These are phyloP conservation scores for Aureobasidium sp. DNA, from an alignment of 2,329 filamentous ascomycete species.

Conservation along the genomic window DNA sequence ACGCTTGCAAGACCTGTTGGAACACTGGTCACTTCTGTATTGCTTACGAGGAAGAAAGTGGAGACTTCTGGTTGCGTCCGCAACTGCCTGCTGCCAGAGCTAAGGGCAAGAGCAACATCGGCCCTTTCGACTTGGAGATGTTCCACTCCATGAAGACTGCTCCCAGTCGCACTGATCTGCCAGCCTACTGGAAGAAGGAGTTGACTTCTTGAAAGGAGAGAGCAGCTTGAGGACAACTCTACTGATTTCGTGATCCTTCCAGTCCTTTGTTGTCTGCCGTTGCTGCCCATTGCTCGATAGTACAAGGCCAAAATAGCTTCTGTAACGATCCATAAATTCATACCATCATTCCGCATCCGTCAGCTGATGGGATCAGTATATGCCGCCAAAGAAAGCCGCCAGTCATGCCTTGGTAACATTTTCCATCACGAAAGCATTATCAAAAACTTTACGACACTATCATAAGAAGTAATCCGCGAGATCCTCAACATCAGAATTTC, in stretches of 20 bases:
- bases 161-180: neutral
- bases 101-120: neutral
- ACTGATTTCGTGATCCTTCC: too few relatives aligned
- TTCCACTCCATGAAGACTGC: neutral
- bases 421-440: too few relatives aligned
- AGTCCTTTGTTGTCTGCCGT: neutral
- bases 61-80: neutral
- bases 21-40: constrained; percentile 3
- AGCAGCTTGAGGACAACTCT: too few relatives aligned
- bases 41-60: neutral
- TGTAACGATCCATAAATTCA: too few relatives aligned
- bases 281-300: neutral
- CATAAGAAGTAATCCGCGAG: too few relatives aligned
- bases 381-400: too few relatives aligned
- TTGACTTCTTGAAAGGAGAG: neutral
- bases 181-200: constrained; percentile 1
- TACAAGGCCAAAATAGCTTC: too few relatives aligned
- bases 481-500: too few relatives aligned
- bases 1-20: constrained; percentile 6
- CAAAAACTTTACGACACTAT: too few relatives aligned
- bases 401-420: too few relatives aligned
- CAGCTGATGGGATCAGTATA: too few relatives aligned
- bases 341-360: too few relatives aligned
- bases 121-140: neutral
- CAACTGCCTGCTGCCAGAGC: neutral